These are phyloP conservation scores for Alternaria longipes DNA, from an alignment of 2,329 filamentous ascomycete species.

Conservation along the genomic window DNA sequence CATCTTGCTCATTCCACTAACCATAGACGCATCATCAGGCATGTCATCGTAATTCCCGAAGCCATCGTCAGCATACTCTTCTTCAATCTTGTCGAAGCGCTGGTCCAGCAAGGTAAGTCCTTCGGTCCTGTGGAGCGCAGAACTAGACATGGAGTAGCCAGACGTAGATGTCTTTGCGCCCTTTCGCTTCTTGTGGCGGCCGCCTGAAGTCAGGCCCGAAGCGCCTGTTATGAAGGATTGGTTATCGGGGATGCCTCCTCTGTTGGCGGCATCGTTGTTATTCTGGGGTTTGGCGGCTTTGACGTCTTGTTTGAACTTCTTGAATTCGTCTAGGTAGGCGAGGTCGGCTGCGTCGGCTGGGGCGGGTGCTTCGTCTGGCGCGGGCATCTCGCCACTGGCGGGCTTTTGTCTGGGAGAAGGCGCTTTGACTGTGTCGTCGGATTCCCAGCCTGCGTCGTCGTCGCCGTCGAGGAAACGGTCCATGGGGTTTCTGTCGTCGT, in stretches of 20 bases:
- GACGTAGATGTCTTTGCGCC: conserved; percentile 89
- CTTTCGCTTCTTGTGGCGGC: conserved; percentile 92
- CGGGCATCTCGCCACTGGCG: conserved; percentile 47
- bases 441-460: conserved; percentile 91
- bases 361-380: conserved; percentile 45
- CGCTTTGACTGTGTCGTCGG: conserved; percentile 85
- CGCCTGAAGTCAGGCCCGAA: conserved; percentile 73
- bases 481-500: conserved; percentile 43
- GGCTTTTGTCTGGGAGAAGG: conserved; percentile 22
- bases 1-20: conserved; percentile 61
- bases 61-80: conserved; percentile 68
- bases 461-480: conserved; percentile 60
- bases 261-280: conserved; percentile 4
- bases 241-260: conserved; percentile 61
- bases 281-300: conserved; percentile 55
- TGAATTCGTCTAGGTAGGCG: conserved; percentile 91
- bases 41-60: conserved; percentile 42
- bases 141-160: conserved; percentile 90
- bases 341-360: conserved; percentile 64
- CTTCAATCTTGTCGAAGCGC: conserved; percentile 89
- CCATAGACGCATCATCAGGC: conserved; percentile 50
- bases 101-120: conserved; percentile 85
- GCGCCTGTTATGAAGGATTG: conserved; percentile 76
- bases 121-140: conserved; percentile 85
- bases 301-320: conserved; percentile 87